These are phyloP conservation scores for Boletus reticulatus DNA, from an alignment of 768 basidiomycete genomes.

Conservation along the genomic window DNA sequence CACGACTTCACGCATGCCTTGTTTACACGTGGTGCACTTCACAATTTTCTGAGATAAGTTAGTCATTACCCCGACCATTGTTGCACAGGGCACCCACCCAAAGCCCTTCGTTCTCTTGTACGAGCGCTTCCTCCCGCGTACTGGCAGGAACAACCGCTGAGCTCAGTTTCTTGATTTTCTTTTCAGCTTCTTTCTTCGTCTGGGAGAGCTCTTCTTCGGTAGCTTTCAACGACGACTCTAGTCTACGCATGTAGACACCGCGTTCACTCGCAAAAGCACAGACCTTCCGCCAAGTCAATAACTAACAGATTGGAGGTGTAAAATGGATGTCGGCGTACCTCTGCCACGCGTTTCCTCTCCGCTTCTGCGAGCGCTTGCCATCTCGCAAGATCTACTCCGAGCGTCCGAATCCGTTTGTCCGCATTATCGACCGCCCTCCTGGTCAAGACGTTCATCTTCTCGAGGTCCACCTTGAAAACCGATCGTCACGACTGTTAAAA, in stretches of 20 bases:
- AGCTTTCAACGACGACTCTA: constrained; percentile 17
- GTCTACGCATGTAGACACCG: constrained; percentile 19
- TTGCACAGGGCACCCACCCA: constrained; percentile 40
- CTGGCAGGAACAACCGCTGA: constrained; percentile 30
- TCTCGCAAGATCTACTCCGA: constrained; percentile 35
- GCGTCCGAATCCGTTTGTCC: constrained; percentile 24
- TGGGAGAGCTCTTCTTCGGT: constrained; percentile 48
- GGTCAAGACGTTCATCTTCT: constrained; percentile 41
- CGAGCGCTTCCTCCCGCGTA: constrained; percentile 35
- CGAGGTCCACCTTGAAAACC: constrained; percentile 36
- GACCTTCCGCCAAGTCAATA: constrained; percentile 26
- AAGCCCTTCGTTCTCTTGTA: constrained; percentile 53
- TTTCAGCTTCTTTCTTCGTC: constrained; percentile 52
- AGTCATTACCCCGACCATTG: background rate
- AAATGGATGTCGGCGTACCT: constrained; percentile 33
- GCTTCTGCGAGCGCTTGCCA: constrained; percentile 34
- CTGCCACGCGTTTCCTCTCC: constrained; percentile 38
- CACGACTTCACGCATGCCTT: constrained; percentile 72
- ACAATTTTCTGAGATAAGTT: constrained; percentile 58
- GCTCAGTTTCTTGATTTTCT: constrained; percentile 45
- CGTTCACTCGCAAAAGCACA: constrained; percentile 31
- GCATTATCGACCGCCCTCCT: constrained; percentile 31
- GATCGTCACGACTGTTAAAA: background rate
- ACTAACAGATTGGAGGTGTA: background rate
- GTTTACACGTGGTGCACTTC: constrained; percentile 85